These are phyloP conservation scores for Durotheca rogersii DNA, from an alignment of 495 filamentous ascomycete species.

Conservation along the genomic window DNA sequence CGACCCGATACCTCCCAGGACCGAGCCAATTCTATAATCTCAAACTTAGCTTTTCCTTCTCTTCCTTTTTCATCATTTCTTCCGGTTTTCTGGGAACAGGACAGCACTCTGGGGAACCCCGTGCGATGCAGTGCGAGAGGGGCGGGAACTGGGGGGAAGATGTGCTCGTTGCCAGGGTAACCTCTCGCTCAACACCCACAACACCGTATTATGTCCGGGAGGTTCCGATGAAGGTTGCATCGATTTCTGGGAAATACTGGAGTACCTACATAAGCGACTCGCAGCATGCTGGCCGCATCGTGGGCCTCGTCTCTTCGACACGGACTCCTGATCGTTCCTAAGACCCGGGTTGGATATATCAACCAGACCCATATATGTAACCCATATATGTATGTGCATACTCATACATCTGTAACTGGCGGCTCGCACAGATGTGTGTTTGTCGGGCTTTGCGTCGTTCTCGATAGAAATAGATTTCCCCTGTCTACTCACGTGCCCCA, in stretches of 20 bases:
- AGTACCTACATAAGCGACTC: too few relatives aligned
- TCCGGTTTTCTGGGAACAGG: neutral
- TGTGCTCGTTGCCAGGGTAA: conserved; percentile 16
- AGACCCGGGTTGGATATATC: too few relatives aligned
- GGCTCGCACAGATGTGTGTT: too few relatives aligned
- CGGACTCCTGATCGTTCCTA: too few relatives aligned
- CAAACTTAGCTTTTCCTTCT: neutral
- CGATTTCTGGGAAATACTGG: too few relatives aligned
- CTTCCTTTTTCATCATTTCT: neutral
- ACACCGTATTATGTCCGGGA: neutral
- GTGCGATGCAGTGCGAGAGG: conserved; percentile 19
- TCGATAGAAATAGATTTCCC: neutral
- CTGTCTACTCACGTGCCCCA: neutral
- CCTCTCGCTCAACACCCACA: neutral
- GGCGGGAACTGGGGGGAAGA: too few relatives aligned
- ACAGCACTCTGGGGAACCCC: conserved; percentile 1
- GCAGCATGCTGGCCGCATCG: too few relatives aligned
- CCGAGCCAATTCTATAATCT: neutral
- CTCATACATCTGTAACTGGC: too few relatives aligned
- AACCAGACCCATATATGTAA: too few relatives aligned
- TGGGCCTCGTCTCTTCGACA: too few relatives aligned
- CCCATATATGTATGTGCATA: too few relatives aligned
- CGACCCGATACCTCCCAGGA: neutral
- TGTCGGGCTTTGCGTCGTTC: too few relatives aligned
- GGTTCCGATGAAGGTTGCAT: neutral